Evolutionary conservation across 495 filamentous ascomycete species (phyloP), one percentile per base, ranked within the genome.

Genomic region (Rhypophila decipiens): DNA sequence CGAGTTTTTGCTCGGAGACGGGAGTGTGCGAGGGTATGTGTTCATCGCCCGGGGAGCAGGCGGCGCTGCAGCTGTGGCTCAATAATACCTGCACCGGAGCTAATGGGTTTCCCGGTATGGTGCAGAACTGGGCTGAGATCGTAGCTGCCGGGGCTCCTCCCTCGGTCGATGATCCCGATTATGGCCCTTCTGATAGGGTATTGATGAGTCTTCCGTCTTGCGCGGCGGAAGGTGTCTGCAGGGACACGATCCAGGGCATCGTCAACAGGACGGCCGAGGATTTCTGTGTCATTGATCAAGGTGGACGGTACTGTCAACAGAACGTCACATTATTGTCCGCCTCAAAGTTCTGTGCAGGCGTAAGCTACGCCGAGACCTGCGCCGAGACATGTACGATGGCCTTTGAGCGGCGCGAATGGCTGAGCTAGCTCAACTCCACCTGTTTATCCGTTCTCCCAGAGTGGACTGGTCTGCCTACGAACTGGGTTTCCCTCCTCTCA

Each of bases 31-130:
- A 13, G 21, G 10, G 17, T 4, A 44, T 34, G 42, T 44, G 42
- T 24, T 9, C 42, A 18, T 33, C 42, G 5, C 12, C n/a, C 9
- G 12, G 15, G n/a, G 42, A 44, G 1, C 4, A 17, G 13, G 18
- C 42, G 5, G n/a, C 24, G 42, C 15, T 19, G 2, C 42, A 27
- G 17, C 42, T 44, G 24, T 44, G 42, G 42, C 42, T 44, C 27
- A 44, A 44, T 18, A 34, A 44, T 7, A 44, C 42, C 8, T 44
- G 42, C 42, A 19, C 24, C 9, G 27, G 24, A 13, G 13, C 5
- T 13, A 5, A 19, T 0, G 20, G 18, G 5, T 44, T 21, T 29
- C 19, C 11, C 10, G 24, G 42, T 12, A 24, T 42, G 39, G 18
- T 22, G 19, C 4, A 15, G 24, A 44, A 44, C 42, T 33, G 24